Base-by-base conservation (phyloP, 345 rosid genomes). In the Eucalyptus pumila region DNA sequence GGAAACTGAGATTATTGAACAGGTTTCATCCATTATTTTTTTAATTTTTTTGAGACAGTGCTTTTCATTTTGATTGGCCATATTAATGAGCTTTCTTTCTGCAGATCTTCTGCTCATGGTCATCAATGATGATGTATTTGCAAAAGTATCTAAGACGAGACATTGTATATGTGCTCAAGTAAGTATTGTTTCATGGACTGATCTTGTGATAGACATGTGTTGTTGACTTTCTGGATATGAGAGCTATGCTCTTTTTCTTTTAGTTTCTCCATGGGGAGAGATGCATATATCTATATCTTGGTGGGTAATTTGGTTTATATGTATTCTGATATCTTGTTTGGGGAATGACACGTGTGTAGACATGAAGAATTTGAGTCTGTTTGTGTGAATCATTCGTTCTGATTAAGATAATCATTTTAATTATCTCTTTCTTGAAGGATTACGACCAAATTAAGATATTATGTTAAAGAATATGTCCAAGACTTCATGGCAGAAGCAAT, bases 1-100 rank as follows among this genome's bases (percentile, higher is more conserved):
- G 90, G 99, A 96, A 91, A 94, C 99, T 37, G 99, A 97, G 89
- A 95, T 96, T 88, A 90, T 97, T 90, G 96, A 97, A 93, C 98
- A 96, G 99, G 99, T 97, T 87, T 88, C 69, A 40, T 62, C 86
- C 69, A 60, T 87, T 47, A 45, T 87, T 56, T 86, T 16, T 80
- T 58, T 87, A 42, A 16, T 83, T 34, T 44, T 42, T 62, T 86
- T 88, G 62, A 62, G 62, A 21, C 32, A 24, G 8, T 76, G 40
- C 69, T 60, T 85, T 45, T n/a, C 48, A 58, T 86, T 76, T 21
- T 52, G 26, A 80, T n/a, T 87, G 51, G 85, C 88, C 85, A 81
- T 19, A 19, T 24, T 80, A 17, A 37, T 69, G 40, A 45, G 40
- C 87, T 86, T 91, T 90, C 42, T 44, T 89, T 67, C 12, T 92